Evolutionary conservation across 495 filamentous ascomycete species (phyloP), one percentile per base, ranked within the genome.

Genomic region (Penicillium nucicola): DNA sequence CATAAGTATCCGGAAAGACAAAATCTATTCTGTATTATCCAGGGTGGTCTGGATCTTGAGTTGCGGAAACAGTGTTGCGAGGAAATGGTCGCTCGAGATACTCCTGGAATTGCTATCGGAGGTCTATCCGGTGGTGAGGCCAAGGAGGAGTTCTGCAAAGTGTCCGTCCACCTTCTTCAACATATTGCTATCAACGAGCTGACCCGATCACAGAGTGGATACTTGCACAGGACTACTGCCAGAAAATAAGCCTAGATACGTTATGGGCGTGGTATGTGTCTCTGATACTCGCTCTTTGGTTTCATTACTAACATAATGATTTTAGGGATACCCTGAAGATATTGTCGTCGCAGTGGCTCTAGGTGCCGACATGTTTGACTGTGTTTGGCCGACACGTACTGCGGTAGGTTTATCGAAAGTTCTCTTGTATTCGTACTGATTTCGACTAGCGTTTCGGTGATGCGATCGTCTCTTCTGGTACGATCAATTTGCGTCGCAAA

Each of bases 281-380:
- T 4, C 6, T 19, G 18, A 15, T 18, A 14, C 39, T 22, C 11
- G 0, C 43, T 31, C 0, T 11, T 37, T 23, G 17, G 14, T 36
- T 18, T 19, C n/a, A 20, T 4, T 15, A 22, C 58, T 72, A 22
- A 68, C 7, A 28, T 45, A 8, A 18, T 22, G 18, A 6, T 14
- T 37, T 0, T 48, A 84, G 82, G 86, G 93, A 25, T 98, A 96
- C 65, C 93, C 93, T 1, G 93, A 97, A 65, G 93, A 98, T 67
- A 75, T 98, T 45, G 76, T 98, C 11, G 90, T 98, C 12, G 90
- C 88, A 43, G 78, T 95, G 11, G 93, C 93, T 10, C 79, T 98
- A 5, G 93, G 93, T 4, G 93, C 95, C 18, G 93, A 98, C 64
- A 97, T 98, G 95, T 98, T 98, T 67, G 93, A 98, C 72, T 98